These are phyloP conservation scores for Colletotrichum eremochloae DNA, from an alignment of 2,329 filamentous ascomycete genomes.

Conservation along the genomic window DNA sequence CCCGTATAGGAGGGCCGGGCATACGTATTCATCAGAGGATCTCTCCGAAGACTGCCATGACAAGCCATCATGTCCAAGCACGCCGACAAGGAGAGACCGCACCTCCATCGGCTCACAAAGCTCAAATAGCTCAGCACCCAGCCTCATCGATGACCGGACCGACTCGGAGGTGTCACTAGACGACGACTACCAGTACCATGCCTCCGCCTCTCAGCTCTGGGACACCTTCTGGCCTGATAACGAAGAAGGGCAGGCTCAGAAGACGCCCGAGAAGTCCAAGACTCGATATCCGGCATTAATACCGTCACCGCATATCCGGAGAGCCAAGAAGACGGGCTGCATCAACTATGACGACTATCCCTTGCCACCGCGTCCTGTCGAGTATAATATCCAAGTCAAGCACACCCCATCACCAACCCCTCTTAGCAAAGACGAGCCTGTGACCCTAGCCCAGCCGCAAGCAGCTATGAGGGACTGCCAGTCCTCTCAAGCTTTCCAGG, in stretches of 20 bases:
- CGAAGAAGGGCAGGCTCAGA: slow-evolving; percentile 25
- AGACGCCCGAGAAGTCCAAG: slow-evolving; percentile 35
- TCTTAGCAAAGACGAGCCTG: slow-evolving; percentile 6
- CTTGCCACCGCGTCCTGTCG: slow-evolving; percentile 44
- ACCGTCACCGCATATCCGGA: slow-evolving; percentile 42
- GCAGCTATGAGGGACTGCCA: background rate
- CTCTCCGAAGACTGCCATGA: slow-evolving; percentile 25
- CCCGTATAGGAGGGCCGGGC: slow-evolving; percentile 38
- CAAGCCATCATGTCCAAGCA: slow-evolving; percentile 23
- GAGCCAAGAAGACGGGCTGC: slow-evolving; percentile 40
- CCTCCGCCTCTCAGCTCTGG: slow-evolving; percentile 62
- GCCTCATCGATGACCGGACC: slow-evolving; percentile 63
- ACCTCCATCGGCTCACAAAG: slow-evolving; percentile 55
- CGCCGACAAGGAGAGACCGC: slow-evolving; percentile 48
- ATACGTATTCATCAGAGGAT: slow-evolving; percentile 39
- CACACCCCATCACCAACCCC: slow-evolving; percentile 20
- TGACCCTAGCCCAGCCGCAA: slow-evolving; percentile 41
- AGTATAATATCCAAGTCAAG: slow-evolving; percentile 40
- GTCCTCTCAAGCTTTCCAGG: slow-evolving; percentile 30
- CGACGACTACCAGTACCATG: slow-evolving; percentile 64
- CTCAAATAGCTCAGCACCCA: slow-evolving; percentile 61
- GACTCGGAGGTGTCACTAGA: slow-evolving; percentile 66
- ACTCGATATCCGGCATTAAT: slow-evolving; percentile 42
- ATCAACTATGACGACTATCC: slow-evolving; percentile 45
- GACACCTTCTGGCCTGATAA: slow-evolving; percentile 62